Base-by-base conservation (phyloP, 106 monocot species). In the Alisma plantagoaquatica region DNA sequence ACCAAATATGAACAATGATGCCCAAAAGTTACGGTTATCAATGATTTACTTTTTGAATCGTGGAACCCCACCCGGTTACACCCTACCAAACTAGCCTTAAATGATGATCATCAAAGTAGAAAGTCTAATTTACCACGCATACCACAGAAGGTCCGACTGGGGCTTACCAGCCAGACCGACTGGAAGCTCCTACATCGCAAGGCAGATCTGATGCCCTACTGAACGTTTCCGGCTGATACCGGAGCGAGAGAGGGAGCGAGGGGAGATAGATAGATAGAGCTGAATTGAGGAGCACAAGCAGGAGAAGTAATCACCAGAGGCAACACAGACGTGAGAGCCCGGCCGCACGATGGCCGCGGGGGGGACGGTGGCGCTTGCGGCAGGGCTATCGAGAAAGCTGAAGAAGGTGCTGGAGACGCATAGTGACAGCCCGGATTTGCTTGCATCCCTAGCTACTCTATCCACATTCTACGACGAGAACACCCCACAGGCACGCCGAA, bases 351-450 rank as follows among this genome's bases (percentile, higher is more conserved):
- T 74, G 82, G 65, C 66, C 54, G 14, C 47, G 62, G 45, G 45
- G 16, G 69, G 57, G 53, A 72, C 49, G 41, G 54, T 59, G 23
- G 41, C 64, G 20, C 57, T 87, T 50, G 85, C 90, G 18, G 78
- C 82, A 31, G 82, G 85, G 29, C 59, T 82, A 31, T 70, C 86
- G 24, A 67, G 90, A 61, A 86, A 79, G 61, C 79, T 90, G 74
- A 99, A 86, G 79, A 91, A 86, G 90, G 90, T 90, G 21, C 67
- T 90, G 53, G 98, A 90, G 61, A 99, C 90, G 2, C 75, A 86
- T 18, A 90, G 82, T 8, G 98, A 99, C 69, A 70, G 56, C 72
- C 79, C 82, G 22, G 86, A 99, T 61, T 77, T 99, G 58, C 71
- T 82, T 20, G 69, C 75, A 29, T 99, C 90, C 5, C 74, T 99